Evolutionary conservation across 257 asterid species (phyloP).

Genomic region (Eucommia ulmoides): DNA sequence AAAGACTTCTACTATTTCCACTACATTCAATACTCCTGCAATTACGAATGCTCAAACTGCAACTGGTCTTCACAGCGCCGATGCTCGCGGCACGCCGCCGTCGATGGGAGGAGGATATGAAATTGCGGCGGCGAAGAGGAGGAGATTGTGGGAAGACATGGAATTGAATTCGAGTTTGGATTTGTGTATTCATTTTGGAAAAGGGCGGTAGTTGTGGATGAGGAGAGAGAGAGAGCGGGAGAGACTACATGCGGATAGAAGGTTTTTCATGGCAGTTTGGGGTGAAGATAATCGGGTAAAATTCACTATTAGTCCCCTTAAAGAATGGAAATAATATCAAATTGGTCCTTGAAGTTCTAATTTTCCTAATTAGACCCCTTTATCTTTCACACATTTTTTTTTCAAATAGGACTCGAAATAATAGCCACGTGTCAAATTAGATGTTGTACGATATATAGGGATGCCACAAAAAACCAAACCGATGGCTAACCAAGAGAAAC

Average conservation of each 20-base stretch:
- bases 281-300: constrained; percentile 9
- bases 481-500: no score
- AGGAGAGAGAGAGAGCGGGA: constrained; percentile 14
- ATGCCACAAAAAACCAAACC: no score
- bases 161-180: constrained; percentile 24
- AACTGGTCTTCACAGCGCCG: background rate
- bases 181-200: constrained; percentile 40
- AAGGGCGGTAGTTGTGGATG: constrained; percentile 4
- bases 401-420: no score
- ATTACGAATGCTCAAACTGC: background rate
- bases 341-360: no score
- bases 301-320: no score
- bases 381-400: no score
- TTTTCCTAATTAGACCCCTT: no score
- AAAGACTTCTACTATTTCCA: background rate
- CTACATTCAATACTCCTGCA: constrained; percentile 1
- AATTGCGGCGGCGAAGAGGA: constrained; percentile 12
- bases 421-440: no score
- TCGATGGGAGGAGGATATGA: constrained; percentile 13
- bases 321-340: no score
- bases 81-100: constrained; percentile 6
- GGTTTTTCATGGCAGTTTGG: no score
- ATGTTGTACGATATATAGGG: no score
- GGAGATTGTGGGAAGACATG: constrained; percentile 22
- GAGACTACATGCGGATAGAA: background rate